phyloP scores from a whole-genome alignment of 257 asterid species.

The Mitragyna speciosa region DNA sequence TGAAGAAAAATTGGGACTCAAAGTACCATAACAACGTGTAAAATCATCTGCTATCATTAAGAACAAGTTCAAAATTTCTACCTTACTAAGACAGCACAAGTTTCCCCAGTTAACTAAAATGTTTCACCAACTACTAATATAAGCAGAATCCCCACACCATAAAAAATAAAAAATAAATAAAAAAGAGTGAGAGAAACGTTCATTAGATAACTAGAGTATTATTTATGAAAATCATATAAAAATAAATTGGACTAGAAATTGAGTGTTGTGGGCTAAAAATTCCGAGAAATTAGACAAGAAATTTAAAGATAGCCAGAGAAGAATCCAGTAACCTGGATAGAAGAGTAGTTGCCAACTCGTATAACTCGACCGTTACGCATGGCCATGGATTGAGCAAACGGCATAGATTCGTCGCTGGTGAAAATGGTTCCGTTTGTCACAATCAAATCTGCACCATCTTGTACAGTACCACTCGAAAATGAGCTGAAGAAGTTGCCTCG shows the following conservation, averaged over 20 bases:
- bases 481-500: neutral
- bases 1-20: too few species aligned
- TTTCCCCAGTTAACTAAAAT: neutral
- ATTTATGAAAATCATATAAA: too few species aligned
- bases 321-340: slow-evolving; percentile 40
- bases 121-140: too few species aligned
- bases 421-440: slow-evolving; percentile 69
- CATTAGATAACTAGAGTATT: too few species aligned
- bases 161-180: neutral
- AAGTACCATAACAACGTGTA: too few species aligned
- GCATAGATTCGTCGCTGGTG: slow-evolving; percentile 67
- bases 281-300: neutral
- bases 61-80: neutral
- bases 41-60: neutral
- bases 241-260: too few species aligned
- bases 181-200: neutral
- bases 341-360: slow-evolving; percentile 52
- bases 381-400: slow-evolving; percentile 79
- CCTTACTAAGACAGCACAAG: neutral
- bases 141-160: neutral
- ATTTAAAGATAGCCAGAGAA: neutral
- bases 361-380: slow-evolving; percentile 60
- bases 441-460: slow-evolving; percentile 55
- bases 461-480: neutral
- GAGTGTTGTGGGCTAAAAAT: too few species aligned